Conservation (phyloP, 1,284 basidiomycete species). For the Amylostereum areolatum region DNA sequence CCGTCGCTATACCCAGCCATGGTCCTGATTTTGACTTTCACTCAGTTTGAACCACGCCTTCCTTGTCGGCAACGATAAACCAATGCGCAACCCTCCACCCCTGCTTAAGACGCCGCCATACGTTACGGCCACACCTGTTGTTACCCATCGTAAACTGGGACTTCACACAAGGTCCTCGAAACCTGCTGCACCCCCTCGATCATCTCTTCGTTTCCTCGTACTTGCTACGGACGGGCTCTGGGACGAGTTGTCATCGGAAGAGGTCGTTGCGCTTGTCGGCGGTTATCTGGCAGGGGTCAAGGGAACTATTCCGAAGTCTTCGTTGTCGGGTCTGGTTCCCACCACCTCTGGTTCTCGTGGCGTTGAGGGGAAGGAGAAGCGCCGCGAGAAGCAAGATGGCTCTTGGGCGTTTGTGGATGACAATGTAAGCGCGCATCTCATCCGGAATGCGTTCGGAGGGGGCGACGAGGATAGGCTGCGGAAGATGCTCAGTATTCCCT, state of each 20-base stretch:
- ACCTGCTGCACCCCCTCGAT: slow-evolving; percentile 13
- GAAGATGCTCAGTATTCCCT: slow-evolving; percentile 79
- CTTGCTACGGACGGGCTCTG: slow-evolving; percentile 94
- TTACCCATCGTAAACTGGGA: slow-evolving; percentile 72
- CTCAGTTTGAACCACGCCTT: slow-evolving; percentile 62
- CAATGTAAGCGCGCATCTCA: slow-evolving; percentile 86
- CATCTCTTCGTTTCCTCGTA: slow-evolving; percentile 63
- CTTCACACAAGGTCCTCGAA: slow-evolving; percentile 26
- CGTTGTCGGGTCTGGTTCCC: slow-evolving; percentile 48
- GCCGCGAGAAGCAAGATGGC: slow-evolving; percentile 30
- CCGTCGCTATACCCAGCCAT: not conserved
- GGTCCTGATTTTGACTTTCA: slow-evolving; percentile 1
- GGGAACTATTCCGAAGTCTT: slow-evolving; percentile 53
- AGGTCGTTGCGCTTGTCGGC: slow-evolving; percentile 87
- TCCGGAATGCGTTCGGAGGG: slow-evolving; percentile 92
- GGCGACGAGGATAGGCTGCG: slow-evolving; percentile 66
- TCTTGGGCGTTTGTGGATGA: slow-evolving; percentile 84
- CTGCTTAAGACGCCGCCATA: slow-evolving; percentile 88
- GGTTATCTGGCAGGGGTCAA: slow-evolving; percentile 75
- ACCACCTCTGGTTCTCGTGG: slow-evolving; percentile 47
- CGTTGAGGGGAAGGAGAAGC: slow-evolving; percentile 62
- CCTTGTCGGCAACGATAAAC: slow-evolving; percentile 53
- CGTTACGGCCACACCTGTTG: slow-evolving; percentile 85
- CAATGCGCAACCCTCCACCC: slow-evolving; percentile 54
- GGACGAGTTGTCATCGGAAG: slow-evolving; percentile 93